These are phyloP conservation scores for Malassezia caprae DNA, from an alignment of 1,284 basidiomycete species.

Conservation along the genomic window DNA sequence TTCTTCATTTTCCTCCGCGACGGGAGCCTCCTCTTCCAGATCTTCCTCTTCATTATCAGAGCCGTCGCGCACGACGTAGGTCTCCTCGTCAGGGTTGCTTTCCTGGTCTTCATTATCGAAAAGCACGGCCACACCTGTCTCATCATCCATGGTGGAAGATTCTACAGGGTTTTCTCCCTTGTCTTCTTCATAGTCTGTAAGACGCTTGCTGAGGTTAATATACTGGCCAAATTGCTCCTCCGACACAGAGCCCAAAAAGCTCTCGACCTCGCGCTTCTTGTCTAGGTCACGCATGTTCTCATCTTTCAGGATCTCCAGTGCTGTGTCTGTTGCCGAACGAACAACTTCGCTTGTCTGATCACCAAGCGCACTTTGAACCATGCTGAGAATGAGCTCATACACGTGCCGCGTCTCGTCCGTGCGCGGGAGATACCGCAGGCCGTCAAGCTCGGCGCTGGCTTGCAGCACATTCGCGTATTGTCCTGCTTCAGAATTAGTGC, in stretches of 20 bases:
- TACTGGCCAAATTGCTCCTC: slow-evolving; percentile 77
- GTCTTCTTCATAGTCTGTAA: slow-evolving; percentile 84
- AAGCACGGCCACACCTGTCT: slow-evolving; percentile 48
- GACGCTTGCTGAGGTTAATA: slow-evolving; percentile 79
- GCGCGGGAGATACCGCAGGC: slow-evolving; percentile 78
- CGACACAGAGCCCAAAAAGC: slow-evolving; percentile 61
- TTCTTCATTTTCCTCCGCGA: slow-evolving; percentile 60
- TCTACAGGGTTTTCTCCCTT: slow-evolving; percentile 33
- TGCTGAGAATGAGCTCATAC: slow-evolving; percentile 80
- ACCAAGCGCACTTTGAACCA: slow-evolving; percentile 60
- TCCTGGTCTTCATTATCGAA: slow-evolving; percentile 59
- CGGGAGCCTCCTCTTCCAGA: slow-evolving; percentile 54
- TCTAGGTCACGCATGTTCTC: slow-evolving; percentile 89
- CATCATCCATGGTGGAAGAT: slow-evolving; percentile 70
- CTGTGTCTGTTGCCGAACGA: slow-evolving; percentile 80
- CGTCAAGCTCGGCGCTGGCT: slow-evolving; percentile 70
- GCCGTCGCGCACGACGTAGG: slow-evolving; percentile 60
- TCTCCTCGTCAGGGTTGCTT: slow-evolving; percentile 76
- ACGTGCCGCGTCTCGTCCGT: slow-evolving; percentile 89
- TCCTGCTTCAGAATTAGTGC: slow-evolving; percentile 39
- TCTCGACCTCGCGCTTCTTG: slow-evolving; percentile 89
- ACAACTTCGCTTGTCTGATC: slow-evolving; percentile 94
- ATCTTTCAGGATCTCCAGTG: slow-evolving; percentile 80
- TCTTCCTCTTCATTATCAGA: slow-evolving; percentile 61
- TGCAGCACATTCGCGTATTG: slow-evolving; percentile 50